A percentile compares a stretch with the other conserved stretches of the same genome.
Evolutionary conservation across 306 rosid genomes (phyloP).

Genomic region (Purshia tridentata): DNA sequence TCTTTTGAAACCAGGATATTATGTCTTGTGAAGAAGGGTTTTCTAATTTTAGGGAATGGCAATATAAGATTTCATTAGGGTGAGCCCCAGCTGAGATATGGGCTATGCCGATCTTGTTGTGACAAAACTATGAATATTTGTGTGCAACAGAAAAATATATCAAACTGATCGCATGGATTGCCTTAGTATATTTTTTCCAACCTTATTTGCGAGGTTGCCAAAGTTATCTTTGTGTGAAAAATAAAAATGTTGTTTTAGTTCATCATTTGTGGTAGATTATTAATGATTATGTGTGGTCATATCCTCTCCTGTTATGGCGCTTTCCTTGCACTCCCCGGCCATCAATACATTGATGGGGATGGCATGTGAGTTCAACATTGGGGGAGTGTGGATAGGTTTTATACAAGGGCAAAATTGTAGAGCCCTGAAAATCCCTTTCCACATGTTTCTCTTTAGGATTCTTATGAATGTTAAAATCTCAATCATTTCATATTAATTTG

Average conservation of each 20-base stretch:
- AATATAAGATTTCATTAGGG: slow-evolving; percentile 22
- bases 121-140: slow-evolving; percentile 1
- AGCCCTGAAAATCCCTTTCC: not conserved
- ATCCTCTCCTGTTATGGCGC: no score
- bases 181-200: not conserved
- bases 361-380: not conserved
- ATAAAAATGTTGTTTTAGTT: not conserved
- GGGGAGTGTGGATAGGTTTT: not conserved
- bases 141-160: slow-evolving; percentile 1
- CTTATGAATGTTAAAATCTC: not conserved
- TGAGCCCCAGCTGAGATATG: slow-evolving; percentile 10
- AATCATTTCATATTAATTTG: not conserved
- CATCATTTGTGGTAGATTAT: not conserved
- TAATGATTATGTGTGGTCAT: no score
- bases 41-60: slow-evolving; percentile 24
- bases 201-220: not conserved
- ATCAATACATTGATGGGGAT: no score
- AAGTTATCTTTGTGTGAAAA: not conserved
- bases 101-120: not conserved
- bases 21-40: slow-evolving; percentile 31
- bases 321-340: no score
- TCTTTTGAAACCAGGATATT: slow-evolving; percentile 24
- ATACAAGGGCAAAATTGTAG: not conserved
- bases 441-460: not conserved
- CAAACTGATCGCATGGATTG: slow-evolving; percentile 11